Base-by-base conservation (phyloP, 768 basidiomycete species). In the Lactifluus subvellereus region DNA sequence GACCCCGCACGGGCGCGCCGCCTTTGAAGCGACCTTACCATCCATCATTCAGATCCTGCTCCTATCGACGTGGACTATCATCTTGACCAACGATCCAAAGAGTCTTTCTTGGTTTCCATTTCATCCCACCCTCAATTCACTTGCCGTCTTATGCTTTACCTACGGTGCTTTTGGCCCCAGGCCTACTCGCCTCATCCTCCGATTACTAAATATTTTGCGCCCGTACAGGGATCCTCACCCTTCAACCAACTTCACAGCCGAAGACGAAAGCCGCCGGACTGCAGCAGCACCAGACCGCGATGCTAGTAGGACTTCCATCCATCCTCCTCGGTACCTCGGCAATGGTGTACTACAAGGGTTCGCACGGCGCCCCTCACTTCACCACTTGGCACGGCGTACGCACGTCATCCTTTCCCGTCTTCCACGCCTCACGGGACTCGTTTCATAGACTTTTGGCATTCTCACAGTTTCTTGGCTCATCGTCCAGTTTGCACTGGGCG, bases 361-460 rank as follows among this genome's bases (percentile, higher is more conserved):
- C 78, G 0, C 74, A 80, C 56, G 73, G 67, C 6, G 78, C 77
- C 1, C 62, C 75, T 4, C 91, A 93, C 69, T 87, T 89, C 63
- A 80, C 78, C 4, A 81, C 84, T 9, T 89, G 87, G 89, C 92
- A 94, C 74, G 85, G 82, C 4, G 88, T 90, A 71, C 68, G 84
- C 10, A 5, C 69, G 16, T 37, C 18, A 70, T 11, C 10, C 27
- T 7, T 63, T 13, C 35, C 49, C 11, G 8, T 22, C 49, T 54
- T 55, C 5, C 33, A 54, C 56, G 20, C 62, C 62, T 58, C 45
- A 61, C 37, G 8, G 20, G 7, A 16, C 33, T 37, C 38, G 30
- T 53, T 27, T 33, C 37, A 2, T 68, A 89, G 86, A 81, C 74
- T 48, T 78, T 91, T 58, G 92, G 91, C 0, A 72, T 88, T n/a